phyloP scores from a whole-genome alignment of 768 basidiomycete genomes.

The Naematelia aurantialba region DNA sequence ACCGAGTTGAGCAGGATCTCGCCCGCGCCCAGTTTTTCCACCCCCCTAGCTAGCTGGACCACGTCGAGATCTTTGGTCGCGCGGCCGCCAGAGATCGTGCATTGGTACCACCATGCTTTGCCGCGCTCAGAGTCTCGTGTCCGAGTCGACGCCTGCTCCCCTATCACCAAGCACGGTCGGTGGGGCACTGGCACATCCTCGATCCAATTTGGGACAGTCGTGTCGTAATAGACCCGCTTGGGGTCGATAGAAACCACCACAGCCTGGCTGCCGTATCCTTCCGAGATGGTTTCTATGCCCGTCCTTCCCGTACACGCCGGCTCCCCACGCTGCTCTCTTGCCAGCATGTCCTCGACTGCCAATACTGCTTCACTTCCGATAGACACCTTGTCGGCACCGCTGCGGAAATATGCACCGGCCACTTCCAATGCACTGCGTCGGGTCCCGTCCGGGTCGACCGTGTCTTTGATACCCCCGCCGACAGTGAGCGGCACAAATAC shows the following conservation, averaged over 20 bases:
- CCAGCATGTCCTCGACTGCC: conserved; percentile 75
- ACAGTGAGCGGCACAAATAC: conserved; percentile 98
- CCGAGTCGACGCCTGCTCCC: conserved; percentile 45
- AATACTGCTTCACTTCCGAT: conserved; percentile 95
- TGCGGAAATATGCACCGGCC: conserved; percentile 91
- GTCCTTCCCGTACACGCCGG: conserved; percentile 59
- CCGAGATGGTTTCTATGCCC: conserved; percentile 88
- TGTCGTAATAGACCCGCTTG: conserved; percentile 72
- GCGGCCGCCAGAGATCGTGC: conserved; percentile 91
- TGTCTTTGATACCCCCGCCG: conserved; percentile 96
- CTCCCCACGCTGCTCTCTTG: conserved; percentile 51
- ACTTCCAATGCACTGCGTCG: conserved; percentile 82
- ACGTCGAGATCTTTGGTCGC: conserved; percentile 77
- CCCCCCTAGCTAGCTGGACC: conserved; percentile 83
- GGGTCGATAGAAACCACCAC: conserved; percentile 98
- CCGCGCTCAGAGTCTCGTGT: conserved; percentile 60
- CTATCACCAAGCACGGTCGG: conserved; percentile 46
- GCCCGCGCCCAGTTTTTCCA: conserved; percentile 86
- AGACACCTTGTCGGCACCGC: conserved; percentile 97
- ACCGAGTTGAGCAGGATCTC: conserved; percentile 95
- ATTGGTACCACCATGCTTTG: conserved; percentile 97
- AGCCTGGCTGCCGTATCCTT: conserved; percentile 87
- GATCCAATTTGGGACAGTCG: conserved; percentile 40
- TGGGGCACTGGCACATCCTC: conserved; percentile 55
- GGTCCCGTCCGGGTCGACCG: conserved; percentile 91